Base-by-base conservation (phyloP, 2,329 filamentous ascomycete genomes). In the Penicillium decumbens region DNA sequence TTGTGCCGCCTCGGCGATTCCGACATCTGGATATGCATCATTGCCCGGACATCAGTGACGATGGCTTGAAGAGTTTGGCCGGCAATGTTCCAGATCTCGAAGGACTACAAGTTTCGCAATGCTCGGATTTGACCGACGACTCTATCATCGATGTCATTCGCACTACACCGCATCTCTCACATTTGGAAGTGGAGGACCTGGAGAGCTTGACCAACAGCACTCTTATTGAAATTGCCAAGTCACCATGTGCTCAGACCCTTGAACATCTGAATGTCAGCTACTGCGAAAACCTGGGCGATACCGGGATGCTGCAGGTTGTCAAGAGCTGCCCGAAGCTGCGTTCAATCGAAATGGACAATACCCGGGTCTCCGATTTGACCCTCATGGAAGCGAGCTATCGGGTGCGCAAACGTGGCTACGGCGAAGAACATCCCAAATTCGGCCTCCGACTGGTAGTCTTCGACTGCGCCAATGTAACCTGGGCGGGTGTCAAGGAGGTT, bases 391-490 rank as follows among this genome's bases (percentile, higher is more conserved):
- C 91, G 1, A 88, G 90, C 7, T 76, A 81, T n/a, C 87, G 88
- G 74, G 81, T 95, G 13, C 82, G 84, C 48, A 76, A 77, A 45
- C 86, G 89, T 37, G 80, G 76, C 27, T 77, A 77, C 53, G 69
- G 73, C n/a, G 70, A 70, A 8, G 60, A 68, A 4, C 58, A 69
- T 3, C 83, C 84, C 2, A 69, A 70, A 32, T 67, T 87, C 13
- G 87, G 88, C 6, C 76, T 97, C 1, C 81, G 81, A 38, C 75
- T 97, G 56, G 85, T 91, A 0, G 84, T 92, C 6, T 98, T 93
- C 66, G 93, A 98, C 72, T 97, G 92, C 67, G 82, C 85, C 57
- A 88, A 92, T 61, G 83, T 97, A 3, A 95, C 89, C 1, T 97
- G 92, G 92, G 88, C 88, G 0, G 92, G 92, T 27, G 81, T 96